Evolutionary conservation across 176 grass and related monocot species (phyloP).

Genomic region (Typha latifolia): DNA sequence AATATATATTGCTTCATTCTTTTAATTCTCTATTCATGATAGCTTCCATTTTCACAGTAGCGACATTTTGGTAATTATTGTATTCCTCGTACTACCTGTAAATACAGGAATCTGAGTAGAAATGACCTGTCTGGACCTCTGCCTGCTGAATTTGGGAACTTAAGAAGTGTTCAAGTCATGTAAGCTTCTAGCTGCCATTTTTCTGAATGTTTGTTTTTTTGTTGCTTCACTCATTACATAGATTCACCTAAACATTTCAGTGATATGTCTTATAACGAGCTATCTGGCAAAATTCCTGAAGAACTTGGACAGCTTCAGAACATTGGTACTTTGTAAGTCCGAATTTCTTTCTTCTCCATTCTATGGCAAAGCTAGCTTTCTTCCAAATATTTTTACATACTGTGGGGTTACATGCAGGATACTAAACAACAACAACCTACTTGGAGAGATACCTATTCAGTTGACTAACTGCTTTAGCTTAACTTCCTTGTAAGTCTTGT

Average conservation of each 20-base stretch:
- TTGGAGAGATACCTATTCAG: slow-evolving; percentile 77
- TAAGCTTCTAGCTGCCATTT: slow-evolving; percentile 24
- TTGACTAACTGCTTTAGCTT: slow-evolving; percentile 92
- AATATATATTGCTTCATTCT: too few species aligned
- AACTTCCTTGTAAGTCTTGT: slow-evolving; percentile 55
- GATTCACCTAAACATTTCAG: slow-evolving; percentile 32
- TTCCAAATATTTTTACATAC: slow-evolving; percentile 4
- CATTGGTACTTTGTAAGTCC: slow-evolving; percentile 77
- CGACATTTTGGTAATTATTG: background rate
- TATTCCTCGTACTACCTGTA: slow-evolving; percentile 1
- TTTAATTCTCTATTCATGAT: too few species aligned
- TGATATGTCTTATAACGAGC: slow-evolving; percentile 72
- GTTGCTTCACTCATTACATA: slow-evolving; percentile 6
- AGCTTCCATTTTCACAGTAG: background rate
- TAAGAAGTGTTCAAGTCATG: slow-evolving; percentile 93
- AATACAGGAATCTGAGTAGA: slow-evolving; percentile 75
- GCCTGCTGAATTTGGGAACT: slow-evolving; percentile 87
- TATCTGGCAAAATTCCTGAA: slow-evolving; percentile 67
- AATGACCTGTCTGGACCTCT: slow-evolving; percentile 64
- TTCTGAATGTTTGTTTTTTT: background rate
- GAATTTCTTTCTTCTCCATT: slow-evolving; percentile 16
- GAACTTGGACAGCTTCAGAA: slow-evolving; percentile 91
- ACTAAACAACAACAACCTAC: slow-evolving; percentile 84
- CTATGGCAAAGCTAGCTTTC: slow-evolving; percentile 3
- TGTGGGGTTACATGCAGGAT: slow-evolving; percentile 44